Evolutionary conservation across 495 filamentous ascomycete species (phyloP), one percentile per base, ranked within the genome.

Genomic region (Xylaria sp.): DNA sequence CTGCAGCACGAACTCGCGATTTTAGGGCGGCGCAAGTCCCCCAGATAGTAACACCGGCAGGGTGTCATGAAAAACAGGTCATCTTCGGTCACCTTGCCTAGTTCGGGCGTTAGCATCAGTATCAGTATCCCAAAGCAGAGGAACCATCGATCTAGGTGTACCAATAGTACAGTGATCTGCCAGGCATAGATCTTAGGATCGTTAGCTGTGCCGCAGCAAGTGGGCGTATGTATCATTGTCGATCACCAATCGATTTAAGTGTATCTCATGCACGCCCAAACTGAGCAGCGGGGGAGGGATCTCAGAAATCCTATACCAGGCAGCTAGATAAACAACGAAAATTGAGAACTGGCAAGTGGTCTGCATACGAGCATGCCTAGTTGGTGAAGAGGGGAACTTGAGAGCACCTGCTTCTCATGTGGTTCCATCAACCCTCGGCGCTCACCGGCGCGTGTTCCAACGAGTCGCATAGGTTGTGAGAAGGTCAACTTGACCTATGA

Each of bases 161-260:
- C 17, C 64, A 24, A 48, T 53, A 29, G 33, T 29, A 67, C 7
- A 26, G 14, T 40, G 50, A 19, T 29, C n/a, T n/a, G n/a, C 48
- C 31, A 43, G 31, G 48, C 50, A 55, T 55, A 26, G n/a, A 67
- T 67, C 48, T 67, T 40, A n/a, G 63, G 12, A 55, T 29, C 40
- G 37, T 68, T 46, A n/a, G 35, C 52, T 59, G 52, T 35, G 37
- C 66, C 52, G 66, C 52, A 59, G 50, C 26, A 59, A 58, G 31
- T 48, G 50, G 35, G 33, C 14, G 31, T 40, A 41, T 67, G 57
- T 37, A 62, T n/a, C 26, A 57, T 50, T 35, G 44, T 33, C 62
- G 26, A 65, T 40, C 63, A 53, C 37, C 53, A 68, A 44, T 40
- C 50, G 35, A 44, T 33, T 24, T 35, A 33, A 44, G 24, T 21